These are phyloP conservation scores for Hyaloraphidium curvatum DNA, from an alignment of 192 early-diverging fungal species.

Conservation along the genomic window DNA sequence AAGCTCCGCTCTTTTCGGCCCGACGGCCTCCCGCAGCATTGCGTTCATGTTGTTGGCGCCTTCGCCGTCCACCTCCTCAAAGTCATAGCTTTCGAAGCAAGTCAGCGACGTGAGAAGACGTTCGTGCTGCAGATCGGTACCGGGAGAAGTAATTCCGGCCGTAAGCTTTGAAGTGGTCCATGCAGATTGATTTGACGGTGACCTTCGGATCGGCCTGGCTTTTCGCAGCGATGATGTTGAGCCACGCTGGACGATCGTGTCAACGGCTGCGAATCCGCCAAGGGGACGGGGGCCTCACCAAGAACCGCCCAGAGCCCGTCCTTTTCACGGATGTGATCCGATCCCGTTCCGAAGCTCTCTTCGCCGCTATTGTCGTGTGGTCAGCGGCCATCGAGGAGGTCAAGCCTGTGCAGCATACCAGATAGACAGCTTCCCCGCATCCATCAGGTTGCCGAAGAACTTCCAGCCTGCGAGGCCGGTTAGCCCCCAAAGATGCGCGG, in stretches of 20 bases:
- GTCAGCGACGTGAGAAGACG: background rate
- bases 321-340: slow-evolving; percentile 97
- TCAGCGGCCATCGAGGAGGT: too few relatives aligned
- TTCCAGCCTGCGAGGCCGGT: slow-evolving; percentile 24
- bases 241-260: slow-evolving; percentile 45
- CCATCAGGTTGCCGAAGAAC: slow-evolving; percentile 99
- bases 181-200: slow-evolving; percentile 59
- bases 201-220: slow-evolving; percentile 31
- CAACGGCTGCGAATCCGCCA: background rate
- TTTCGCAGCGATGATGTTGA: slow-evolving; percentile 70
- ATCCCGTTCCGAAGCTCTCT: slow-evolving; percentile 95
- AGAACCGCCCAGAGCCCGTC: slow-evolving; percentile 96
- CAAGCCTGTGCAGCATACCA: too few relatives aligned
- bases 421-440: slow-evolving; percentile 76
- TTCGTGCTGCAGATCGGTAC: slow-evolving; percentile 9
- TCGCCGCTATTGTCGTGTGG: too few relatives aligned
- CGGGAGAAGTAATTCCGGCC: slow-evolving; percentile 93
- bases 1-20: too few relatives aligned
- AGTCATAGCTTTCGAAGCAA: slow-evolving; percentile 59
- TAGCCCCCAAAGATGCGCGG: background rate
- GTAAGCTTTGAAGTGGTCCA: slow-evolving; percentile 57
- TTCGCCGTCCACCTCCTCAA: slow-evolving; percentile 78
- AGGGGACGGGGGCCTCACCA: slow-evolving; percentile 17
- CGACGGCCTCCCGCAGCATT: slow-evolving; percentile 35
- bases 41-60: slow-evolving; percentile 61